Evolutionary conservation across 164 flowering plant genomes (phyloP).

Genomic region (Magnolia officinalis): DNA sequence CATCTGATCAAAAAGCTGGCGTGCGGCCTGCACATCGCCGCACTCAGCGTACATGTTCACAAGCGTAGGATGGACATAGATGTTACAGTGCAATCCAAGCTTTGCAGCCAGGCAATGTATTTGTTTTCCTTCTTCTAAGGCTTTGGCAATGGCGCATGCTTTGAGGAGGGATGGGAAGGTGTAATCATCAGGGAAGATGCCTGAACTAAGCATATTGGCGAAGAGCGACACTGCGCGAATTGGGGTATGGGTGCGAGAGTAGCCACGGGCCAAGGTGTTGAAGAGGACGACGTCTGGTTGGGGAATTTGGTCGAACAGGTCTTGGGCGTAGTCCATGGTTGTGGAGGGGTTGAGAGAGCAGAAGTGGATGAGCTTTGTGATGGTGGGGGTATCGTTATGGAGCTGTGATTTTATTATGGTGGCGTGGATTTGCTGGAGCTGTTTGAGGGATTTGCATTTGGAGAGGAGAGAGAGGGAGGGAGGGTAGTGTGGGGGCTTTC

Average conservation of each 20-base stretch:
- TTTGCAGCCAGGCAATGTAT: constrained; percentile 51
- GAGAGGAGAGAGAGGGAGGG: constrained; percentile 35
- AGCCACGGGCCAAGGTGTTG: constrained; percentile 60
- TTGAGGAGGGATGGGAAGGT: constrained; percentile 62
- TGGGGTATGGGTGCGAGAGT: constrained; percentile 43
- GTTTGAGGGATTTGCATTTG: constrained; percentile 43
- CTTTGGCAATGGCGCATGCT: constrained; percentile 50
- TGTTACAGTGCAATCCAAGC: constrained; percentile 34
- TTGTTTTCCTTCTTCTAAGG: constrained; percentile 56
- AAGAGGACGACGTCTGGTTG: constrained; percentile 50
- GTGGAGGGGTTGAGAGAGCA: constrained; percentile 36
- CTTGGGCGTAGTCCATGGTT: constrained; percentile 49
- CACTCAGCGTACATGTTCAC: constrained; percentile 61
- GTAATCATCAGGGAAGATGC: constrained; percentile 52
- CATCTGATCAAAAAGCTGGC: constrained; percentile 45
- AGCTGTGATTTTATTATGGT: constrained; percentile 47
- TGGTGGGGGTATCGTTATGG: constrained; percentile 37
- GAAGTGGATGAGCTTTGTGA: constrained; percentile 49
- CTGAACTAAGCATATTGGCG: constrained; percentile 22
- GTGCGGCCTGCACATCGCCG: constrained; percentile 37
- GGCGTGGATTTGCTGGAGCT: constrained; percentile 71
- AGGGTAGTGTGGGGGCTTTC: constrained; percentile 1
- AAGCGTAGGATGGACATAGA: constrained; percentile 49
- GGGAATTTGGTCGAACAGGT: constrained; percentile 52
- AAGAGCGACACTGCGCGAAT: constrained; percentile 39